phyloP scores from a whole-genome alignment of 2,329 filamentous ascomycete genomes.

The Arthrobotrys musiformis region DNA sequence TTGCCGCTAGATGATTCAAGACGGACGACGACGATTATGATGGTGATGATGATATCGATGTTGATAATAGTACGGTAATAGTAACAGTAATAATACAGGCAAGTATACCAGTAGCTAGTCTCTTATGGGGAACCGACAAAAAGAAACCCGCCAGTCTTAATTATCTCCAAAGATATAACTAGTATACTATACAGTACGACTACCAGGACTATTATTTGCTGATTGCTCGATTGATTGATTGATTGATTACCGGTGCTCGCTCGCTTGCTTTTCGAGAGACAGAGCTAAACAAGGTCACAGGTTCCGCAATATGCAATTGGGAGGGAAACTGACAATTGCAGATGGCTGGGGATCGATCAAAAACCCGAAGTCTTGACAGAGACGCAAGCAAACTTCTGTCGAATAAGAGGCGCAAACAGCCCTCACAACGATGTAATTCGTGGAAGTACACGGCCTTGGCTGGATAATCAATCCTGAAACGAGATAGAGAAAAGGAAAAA shows the following conservation, averaged over 20 bases:
- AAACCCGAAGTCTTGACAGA: slow-evolving; percentile 34
- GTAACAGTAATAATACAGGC: slow-evolving; percentile 40
- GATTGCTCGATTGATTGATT: background rate
- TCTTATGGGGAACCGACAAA: slow-evolving; percentile 37
- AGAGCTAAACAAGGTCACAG: slow-evolving; percentile 32
- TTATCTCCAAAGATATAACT: slow-evolving; percentile 47
- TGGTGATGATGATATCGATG: background rate
- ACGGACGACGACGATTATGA: background rate
- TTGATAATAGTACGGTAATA: background rate
- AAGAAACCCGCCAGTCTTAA: slow-evolving; percentile 22
- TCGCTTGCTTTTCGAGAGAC: background rate
- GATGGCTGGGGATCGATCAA: slow-evolving; percentile 52
- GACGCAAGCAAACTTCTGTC: slow-evolving; percentile 54
- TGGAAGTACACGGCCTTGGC: slow-evolving; percentile 41
- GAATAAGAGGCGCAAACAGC: slow-evolving; percentile 51
- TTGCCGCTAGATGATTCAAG: background rate
- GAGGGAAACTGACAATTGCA: slow-evolving; percentile 27
- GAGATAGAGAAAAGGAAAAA: slow-evolving; percentile 21
- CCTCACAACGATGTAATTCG: slow-evolving; percentile 49
- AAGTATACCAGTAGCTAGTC: slow-evolving; percentile 49
- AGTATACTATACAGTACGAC: slow-evolving; percentile 43
- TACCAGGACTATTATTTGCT: slow-evolving; percentile 10
- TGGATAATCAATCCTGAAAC: slow-evolving; percentile 54
- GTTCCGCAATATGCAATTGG: slow-evolving; percentile 8
- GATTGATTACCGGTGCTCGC: background rate